phyloP scores from a whole-genome alignment of 352 stramenopile genomes.

The Phytophthora ramorum region DNA sequence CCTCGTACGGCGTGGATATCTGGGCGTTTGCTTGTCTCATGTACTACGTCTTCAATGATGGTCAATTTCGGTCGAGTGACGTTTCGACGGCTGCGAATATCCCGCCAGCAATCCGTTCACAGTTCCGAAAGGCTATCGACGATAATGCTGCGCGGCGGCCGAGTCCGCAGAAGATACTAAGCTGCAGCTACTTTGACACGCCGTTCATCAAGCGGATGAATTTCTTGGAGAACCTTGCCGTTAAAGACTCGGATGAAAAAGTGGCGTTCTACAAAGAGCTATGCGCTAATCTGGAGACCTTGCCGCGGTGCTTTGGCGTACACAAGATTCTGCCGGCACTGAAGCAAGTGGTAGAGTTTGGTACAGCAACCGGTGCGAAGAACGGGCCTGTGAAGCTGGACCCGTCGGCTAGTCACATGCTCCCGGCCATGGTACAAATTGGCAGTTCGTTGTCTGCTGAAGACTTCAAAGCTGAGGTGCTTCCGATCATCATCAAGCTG shows the following conservation, averaged over 20 bases:
- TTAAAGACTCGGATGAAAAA: slow-evolving; percentile 95
- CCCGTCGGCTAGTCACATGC: slow-evolving; percentile 88
- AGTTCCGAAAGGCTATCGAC: slow-evolving; percentile 88
- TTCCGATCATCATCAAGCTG: slow-evolving; percentile 90
- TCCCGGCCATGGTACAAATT: slow-evolving; percentile 90
- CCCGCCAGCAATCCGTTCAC: slow-evolving; percentile 63
- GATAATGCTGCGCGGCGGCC: slow-evolving; percentile 66
- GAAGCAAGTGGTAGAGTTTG: slow-evolving; percentile 87
- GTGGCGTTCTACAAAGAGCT: slow-evolving; percentile 95
- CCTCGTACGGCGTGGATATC: slow-evolving; percentile 71
- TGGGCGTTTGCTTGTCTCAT: slow-evolving; percentile 82
- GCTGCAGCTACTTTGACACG: slow-evolving; percentile 92
- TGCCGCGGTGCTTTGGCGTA: slow-evolving; percentile 80
- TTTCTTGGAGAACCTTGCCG: slow-evolving; percentile 93
- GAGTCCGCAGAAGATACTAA: slow-evolving; percentile 87
- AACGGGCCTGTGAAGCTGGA: slow-evolving; percentile 79
- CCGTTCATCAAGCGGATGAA: slow-evolving; percentile 94
- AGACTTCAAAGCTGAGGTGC: slow-evolving; percentile 88
- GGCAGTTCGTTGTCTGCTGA: slow-evolving; percentile 74
- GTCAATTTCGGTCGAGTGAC: slow-evolving; percentile 60
- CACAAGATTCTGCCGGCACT: slow-evolving; percentile 89
- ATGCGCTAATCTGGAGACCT: slow-evolving; percentile 61
- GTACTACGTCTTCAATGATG: slow-evolving; percentile 84
- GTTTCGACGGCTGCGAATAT: slow-evolving; percentile 72
- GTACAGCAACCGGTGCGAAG: slow-evolving; percentile 55